These are phyloP conservation scores for Leccinum subgranulosum DNA, from an alignment of 768 basidiomycete genomes.

Conservation along the genomic window DNA sequence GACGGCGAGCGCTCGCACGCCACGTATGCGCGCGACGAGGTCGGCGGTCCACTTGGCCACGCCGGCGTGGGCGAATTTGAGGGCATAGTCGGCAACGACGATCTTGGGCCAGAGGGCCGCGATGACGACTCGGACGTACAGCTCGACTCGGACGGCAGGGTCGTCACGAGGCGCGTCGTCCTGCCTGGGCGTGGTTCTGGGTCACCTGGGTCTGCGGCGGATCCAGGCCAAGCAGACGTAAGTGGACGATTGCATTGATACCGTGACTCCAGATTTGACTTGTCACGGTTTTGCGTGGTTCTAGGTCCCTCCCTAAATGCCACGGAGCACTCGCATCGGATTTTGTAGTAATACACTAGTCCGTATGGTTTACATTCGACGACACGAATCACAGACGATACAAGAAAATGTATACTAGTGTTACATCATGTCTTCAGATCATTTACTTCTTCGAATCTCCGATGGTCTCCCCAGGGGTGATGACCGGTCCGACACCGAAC, in stretches of 20 bases:
- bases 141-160: conserved; percentile 24
- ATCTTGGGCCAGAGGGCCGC: conserved; percentile 25
- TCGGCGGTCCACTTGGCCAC: conserved; percentile 25
- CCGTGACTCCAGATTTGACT: conserved; percentile 7
- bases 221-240: conserved; percentile 13
- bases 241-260: not conserved
- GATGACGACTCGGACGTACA: not conserved
- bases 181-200: not conserved
- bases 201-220: not conserved
- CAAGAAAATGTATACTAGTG: not conserved
- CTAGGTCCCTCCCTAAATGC: not conserved
- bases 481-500: conserved; percentile 27
- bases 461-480: conserved; percentile 27
- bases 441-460: conserved; percentile 15
- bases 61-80: conserved; percentile 32
- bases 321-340: not conserved
- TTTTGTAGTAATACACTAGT: not conserved
- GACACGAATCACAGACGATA: conserved; percentile 1
- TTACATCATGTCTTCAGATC: not conserved
- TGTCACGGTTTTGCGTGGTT: not conserved
- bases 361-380: not conserved
- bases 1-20: conserved; percentile 25
- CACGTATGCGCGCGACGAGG: conserved; percentile 25
- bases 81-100: conserved; percentile 27
- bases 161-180: conserved; percentile 16